These are phyloP conservation scores for Syncephalastrum racemosum DNA, from an alignment of 371 early-diverging fungal genomes.

Conservation along the genomic window DNA sequence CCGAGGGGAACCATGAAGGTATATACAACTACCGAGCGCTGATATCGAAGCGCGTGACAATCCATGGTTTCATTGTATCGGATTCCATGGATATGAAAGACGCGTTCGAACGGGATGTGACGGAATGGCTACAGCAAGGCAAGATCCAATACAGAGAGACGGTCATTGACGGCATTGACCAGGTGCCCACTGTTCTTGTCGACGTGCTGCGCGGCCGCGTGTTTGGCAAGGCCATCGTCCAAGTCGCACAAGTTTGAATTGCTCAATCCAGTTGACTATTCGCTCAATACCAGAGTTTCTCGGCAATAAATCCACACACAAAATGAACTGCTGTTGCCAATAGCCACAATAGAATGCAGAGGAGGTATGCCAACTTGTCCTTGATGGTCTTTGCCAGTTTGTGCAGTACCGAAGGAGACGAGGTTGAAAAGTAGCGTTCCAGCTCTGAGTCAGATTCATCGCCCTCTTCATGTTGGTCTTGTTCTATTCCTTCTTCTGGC, in stretches of 20 bases:
- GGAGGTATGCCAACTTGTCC: neutral
- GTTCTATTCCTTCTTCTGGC: no score
- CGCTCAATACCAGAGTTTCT: neutral
- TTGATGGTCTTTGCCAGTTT: neutral
- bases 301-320: conserved; percentile 3
- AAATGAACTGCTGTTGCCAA: neutral
- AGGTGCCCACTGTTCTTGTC: conserved; percentile 67
- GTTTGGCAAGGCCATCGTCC: conserved; percentile 75
- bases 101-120: conserved; percentile 53
- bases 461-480: no score
- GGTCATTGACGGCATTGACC: conserved; percentile 70
- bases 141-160: conserved; percentile 60
- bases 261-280: conserved; percentile 1
- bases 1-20: conserved; percentile 25
- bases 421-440: neutral
- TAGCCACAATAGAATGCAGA: no score
- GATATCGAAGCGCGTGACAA: conserved; percentile 44
- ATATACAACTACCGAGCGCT: conserved; percentile 36
- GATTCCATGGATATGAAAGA: conserved; percentile 28
- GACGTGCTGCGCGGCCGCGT: conserved; percentile 70
- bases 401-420: neutral
- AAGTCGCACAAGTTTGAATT: conserved; percentile 39
- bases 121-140: conserved; percentile 58
- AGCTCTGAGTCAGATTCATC: neutral
- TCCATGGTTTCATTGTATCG: conserved; percentile 70